Percentiles rank a stretch among this genome's conserved stretches.
These are phyloP conservation scores for Logfia minima DNA, from an alignment of 129 eudicot genomes.

Conservation along the genomic window DNA sequence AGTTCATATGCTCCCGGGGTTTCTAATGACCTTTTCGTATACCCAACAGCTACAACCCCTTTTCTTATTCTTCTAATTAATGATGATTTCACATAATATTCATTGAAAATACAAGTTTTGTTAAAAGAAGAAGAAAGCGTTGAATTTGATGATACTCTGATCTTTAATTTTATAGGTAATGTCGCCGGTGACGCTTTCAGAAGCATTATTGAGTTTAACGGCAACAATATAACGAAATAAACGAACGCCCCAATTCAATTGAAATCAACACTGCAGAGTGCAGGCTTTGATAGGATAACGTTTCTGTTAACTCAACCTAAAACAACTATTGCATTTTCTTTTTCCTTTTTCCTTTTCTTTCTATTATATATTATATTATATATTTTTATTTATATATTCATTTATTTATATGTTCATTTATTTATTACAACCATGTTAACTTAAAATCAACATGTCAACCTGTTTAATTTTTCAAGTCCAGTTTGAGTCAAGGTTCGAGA, in stretches of 20 bases:
- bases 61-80: neutral
- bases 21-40: slow-evolving; percentile 48
- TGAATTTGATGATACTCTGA: slow-evolving; percentile 18
- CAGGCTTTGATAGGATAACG: slow-evolving; percentile 23
- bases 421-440: too few species aligned
- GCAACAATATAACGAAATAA: neutral
- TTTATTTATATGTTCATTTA: too few species aligned
- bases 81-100: neutral
- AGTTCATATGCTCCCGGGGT: slow-evolving; percentile 77
- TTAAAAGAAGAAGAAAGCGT: neutral
- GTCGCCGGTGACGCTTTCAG: slow-evolving; percentile 41
- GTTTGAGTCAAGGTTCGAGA: too few species aligned
- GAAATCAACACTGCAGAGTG: neutral
- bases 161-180: slow-evolving; percentile 33
- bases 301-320: neutral
- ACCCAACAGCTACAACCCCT: slow-evolving; percentile 36
- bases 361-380: too few species aligned
- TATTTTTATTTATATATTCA: too few species aligned
- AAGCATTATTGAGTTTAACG: slow-evolving; percentile 29
- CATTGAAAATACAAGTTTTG: neutral
- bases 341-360: too few species aligned
- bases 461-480: too few species aligned
- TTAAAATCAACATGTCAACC: too few species aligned
- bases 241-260: neutral
- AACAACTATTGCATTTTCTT: too few species aligned